These are phyloP conservation scores for Pouteria campechiana DNA, from an alignment of 179 eudicot species.

Conservation along the genomic window DNA sequence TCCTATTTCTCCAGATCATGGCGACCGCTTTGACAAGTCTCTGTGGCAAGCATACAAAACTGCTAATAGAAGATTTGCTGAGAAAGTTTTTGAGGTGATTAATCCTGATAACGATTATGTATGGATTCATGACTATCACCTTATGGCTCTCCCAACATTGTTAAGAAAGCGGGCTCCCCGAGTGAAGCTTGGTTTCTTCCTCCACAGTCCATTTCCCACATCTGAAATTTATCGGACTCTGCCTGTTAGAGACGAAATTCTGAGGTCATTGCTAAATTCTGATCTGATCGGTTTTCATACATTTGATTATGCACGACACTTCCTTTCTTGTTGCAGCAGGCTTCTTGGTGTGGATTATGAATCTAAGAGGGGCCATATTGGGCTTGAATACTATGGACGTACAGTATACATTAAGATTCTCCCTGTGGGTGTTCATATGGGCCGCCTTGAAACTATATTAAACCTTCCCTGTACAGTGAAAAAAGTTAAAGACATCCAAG, in stretches of 20 bases:
- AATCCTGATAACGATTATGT: slow-evolving; percentile 78
- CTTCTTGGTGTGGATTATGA: slow-evolving; percentile 79
- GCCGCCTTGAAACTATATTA: slow-evolving; percentile 52
- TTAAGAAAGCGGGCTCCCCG: slow-evolving; percentile 62
- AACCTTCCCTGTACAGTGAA: slow-evolving; percentile 49
- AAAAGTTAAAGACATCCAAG: slow-evolving; percentile 52
- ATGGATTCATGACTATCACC: slow-evolving; percentile 92
- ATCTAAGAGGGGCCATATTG: slow-evolving; percentile 86
- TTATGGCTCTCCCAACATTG: slow-evolving; percentile 76
- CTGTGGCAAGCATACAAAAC: slow-evolving; percentile 87
- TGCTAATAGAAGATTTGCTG: slow-evolving; percentile 79
- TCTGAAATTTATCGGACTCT: slow-evolving; percentile 82
- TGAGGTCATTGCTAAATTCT: slow-evolving; percentile 67
- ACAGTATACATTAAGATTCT: slow-evolving; percentile 74
- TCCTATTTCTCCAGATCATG: slow-evolving; percentile 78
- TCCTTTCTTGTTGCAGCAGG: slow-evolving; percentile 83
- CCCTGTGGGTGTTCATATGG: slow-evolving; percentile 82
- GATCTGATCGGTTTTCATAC: slow-evolving; percentile 89
- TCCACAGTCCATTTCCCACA: slow-evolving; percentile 89
- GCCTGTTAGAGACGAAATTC: slow-evolving; percentile 79
- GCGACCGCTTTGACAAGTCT: slow-evolving; percentile 73
- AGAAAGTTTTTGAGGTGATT: slow-evolving; percentile 79
- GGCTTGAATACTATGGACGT: slow-evolving; percentile 83
- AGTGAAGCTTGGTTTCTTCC: slow-evolving; percentile 78
- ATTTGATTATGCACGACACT: slow-evolving; percentile 90